A percentile compares a stretch with the other conserved stretches of the same genome.
These are phyloP conservation scores for Fusarium sp. DNA, from an alignment of 2,329 filamentous ascomycete genomes.

Conservation along the genomic window DNA sequence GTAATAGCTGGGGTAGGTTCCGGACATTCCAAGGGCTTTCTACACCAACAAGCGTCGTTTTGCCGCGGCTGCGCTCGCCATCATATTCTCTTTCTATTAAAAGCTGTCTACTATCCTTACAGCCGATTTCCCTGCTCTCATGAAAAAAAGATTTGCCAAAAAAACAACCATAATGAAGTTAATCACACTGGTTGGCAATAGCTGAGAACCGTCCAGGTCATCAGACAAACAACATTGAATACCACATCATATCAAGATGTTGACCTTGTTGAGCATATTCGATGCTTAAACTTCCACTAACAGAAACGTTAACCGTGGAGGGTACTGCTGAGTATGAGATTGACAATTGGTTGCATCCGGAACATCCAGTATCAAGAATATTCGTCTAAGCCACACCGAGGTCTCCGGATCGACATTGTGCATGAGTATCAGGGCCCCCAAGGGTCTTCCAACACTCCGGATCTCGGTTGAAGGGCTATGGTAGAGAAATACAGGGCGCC, in stretches of 20 bases:
- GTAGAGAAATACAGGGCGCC: too few species aligned
- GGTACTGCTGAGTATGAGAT: slow-evolving; percentile 1
- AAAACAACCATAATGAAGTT: slow-evolving; percentile 6
- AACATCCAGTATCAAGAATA: not conserved
- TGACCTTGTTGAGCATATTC: not conserved
- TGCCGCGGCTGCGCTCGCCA: not conserved
- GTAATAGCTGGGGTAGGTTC: not conserved
- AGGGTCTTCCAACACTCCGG: not conserved
- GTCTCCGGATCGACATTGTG: not conserved
- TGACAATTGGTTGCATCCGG: not conserved
- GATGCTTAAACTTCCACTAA: not conserved
- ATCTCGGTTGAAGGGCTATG: not conserved
- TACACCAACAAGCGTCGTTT: not conserved
- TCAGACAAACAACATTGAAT: not conserved
- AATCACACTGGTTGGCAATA: not conserved
- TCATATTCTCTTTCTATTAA: slow-evolving; percentile 17
- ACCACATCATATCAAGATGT: not conserved
- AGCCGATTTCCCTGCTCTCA: not conserved
- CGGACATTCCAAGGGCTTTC: not conserved
- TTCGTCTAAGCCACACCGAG: not conserved
- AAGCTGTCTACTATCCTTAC: not conserved
- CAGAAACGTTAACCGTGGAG: not conserved
- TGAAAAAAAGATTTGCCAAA: slow-evolving; percentile 1
- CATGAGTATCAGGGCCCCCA: not conserved
- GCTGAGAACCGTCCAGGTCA: not conserved